These are phyloP conservation scores for Lasiodiplodia sp. DNA, from an alignment of 2,329 filamentous ascomycete genomes.

Conservation along the genomic window DNA sequence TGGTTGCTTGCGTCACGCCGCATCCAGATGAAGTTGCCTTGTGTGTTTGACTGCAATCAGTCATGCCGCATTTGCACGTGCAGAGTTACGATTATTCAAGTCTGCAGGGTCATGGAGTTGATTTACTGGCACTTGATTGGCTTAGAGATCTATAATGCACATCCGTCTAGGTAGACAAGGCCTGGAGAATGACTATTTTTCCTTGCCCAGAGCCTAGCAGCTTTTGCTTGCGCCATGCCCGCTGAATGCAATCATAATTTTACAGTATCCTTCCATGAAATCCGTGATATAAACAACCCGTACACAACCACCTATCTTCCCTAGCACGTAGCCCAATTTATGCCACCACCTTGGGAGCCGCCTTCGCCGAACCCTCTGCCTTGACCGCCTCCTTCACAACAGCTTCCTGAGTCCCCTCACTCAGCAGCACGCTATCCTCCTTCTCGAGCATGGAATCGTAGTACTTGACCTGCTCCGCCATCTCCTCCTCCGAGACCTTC, in stretches of 20 bases:
- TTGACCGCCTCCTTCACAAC: neutral
- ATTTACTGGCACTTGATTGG: neutral
- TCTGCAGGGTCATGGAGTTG: neutral
- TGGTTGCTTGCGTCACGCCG: neutral
- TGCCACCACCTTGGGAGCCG: constrained; percentile 4
- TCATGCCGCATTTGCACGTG: neutral
- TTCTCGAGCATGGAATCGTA: constrained; percentile 24
- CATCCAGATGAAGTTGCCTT: neutral
- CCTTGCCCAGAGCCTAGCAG: neutral
- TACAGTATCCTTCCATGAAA: constrained; percentile 16
- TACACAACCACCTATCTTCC: neutral
- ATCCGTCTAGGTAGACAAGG: neutral
- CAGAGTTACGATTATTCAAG: neutral
- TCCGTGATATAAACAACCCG: constrained; percentile 17
- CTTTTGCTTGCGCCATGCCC: neutral
- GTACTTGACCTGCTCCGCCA: constrained; percentile 15
- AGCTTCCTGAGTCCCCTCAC: constrained; percentile 10
- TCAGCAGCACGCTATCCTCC: constrained; percentile 13
- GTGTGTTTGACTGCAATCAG: neutral
- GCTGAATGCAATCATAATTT: constrained; percentile 20
- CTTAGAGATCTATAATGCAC: neutral
- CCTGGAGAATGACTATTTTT: neutral
- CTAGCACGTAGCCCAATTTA: neutral
- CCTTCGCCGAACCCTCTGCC: neutral
- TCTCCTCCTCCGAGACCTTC: constrained; percentile 37